Percentiles rank a stretch among this genome's conserved stretches.
These are phyloP conservation scores for Cutaneotrichosporon daszewskae DNA, from an alignment of 1,284 basidiomycete genomes.

Conservation along the genomic window DNA sequence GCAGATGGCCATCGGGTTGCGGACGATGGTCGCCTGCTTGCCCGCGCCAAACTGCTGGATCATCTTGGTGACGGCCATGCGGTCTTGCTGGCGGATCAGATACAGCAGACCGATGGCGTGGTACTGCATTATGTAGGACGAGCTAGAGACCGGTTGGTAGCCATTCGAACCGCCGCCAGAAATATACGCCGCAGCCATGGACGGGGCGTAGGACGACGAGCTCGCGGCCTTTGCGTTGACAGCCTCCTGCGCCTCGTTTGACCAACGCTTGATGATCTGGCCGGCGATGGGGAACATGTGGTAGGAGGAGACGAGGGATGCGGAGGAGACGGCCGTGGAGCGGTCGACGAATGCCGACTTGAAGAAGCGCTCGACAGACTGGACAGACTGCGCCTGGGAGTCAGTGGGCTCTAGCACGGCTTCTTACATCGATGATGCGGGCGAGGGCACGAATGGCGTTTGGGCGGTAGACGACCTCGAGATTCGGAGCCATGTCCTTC, in stretches of 20 bases:
- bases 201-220: conserved; percentile 48
- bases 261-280: conserved; percentile 96
- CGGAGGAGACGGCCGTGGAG: conserved; percentile 90
- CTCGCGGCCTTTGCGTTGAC: conserved; percentile 80
- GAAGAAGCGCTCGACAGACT: conserved; percentile 98
- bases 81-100: conserved; percentile 90
- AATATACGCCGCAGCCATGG: conserved; percentile 55
- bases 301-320: conserved; percentile 93
- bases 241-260: conserved; percentile 96
- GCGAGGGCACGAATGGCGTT: conserved; percentile 96
- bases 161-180: conserved; percentile 42
- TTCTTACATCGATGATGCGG: conserved; percentile 89
- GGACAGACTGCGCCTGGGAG: conserved; percentile 55
- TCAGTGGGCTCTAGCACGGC: conserved; percentile 4
- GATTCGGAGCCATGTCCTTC: conserved; percentile 99
- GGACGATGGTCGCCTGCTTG: conserved; percentile 71
- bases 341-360: conserved; percentile 98
- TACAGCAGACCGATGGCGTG: conserved; percentile 93
- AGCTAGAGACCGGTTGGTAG: conserved; percentile 74
- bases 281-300: conserved; percentile 90
- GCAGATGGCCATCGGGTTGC: conserved; percentile 97
- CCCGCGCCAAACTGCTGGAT: conserved; percentile 88
- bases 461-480: conserved; percentile 96
- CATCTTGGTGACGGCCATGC: conserved; percentile 99
- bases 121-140: conserved; percentile 93